A percentile compares a stretch with the other conserved stretches of the same genome.
Conservation (phyloP, 192 early-diverging fungal species). For the Geranomyces michiganensis region DNA sequence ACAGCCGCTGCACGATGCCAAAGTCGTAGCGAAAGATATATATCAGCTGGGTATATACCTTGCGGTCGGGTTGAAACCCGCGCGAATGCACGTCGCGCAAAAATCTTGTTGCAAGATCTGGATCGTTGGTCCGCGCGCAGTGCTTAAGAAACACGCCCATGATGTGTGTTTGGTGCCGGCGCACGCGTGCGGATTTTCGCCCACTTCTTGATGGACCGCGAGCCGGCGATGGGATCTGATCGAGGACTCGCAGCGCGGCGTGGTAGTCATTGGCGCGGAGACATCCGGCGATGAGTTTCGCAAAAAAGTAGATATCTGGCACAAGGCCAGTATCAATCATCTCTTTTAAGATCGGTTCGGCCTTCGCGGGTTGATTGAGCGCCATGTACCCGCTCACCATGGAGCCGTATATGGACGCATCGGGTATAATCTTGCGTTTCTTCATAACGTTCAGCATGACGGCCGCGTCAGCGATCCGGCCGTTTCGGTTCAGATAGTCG, state of each 20-base stretch:
- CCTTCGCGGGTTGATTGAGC: neutral
- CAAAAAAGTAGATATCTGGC: neutral
- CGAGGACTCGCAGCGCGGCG: neutral
- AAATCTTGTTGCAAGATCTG: neutral
- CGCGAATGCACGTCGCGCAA: neutral
- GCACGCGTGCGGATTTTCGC: neutral
- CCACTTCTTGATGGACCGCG: neutral
- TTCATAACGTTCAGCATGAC: neutral
- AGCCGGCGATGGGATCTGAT: neutral
- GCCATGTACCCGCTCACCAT: neutral
- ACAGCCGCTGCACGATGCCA: neutral
- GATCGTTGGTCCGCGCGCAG: constrained; percentile 7
- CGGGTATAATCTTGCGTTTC: neutral
- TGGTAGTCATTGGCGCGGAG: neutral
- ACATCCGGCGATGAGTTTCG: constrained; percentile 8
- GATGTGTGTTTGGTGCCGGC: neutral
- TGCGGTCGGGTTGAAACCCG: constrained; percentile 1
- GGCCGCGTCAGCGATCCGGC: neutral
- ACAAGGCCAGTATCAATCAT: neutral
- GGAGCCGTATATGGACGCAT: constrained; percentile 14
- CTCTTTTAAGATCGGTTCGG: neutral
- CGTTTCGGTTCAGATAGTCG: neutral
- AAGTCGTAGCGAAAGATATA: constrained; percentile 13
- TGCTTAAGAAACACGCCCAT: neutral
- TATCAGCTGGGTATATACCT: constrained; percentile 20